Evolutionary conservation across 2,329 filamentous ascomycete genomes (phyloP).

Genomic region (Calcarisporium arbuscula): DNA sequence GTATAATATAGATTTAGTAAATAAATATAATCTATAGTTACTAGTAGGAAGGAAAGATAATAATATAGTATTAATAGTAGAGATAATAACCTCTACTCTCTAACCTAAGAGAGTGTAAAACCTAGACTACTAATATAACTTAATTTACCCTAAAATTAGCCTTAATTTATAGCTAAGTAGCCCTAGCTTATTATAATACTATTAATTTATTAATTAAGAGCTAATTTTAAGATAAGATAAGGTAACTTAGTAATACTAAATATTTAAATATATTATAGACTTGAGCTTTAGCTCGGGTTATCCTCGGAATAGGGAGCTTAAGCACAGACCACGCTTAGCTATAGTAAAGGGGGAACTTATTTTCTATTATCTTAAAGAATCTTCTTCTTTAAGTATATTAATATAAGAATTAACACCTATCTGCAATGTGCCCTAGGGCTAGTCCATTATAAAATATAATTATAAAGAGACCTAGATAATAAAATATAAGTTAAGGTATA

Average conservation of each 20-base stretch:
- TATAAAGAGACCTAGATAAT: background rate
- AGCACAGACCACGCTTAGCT: too few relatives aligned
- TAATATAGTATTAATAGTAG: background rate
- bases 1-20: background rate
- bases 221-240: too few relatives aligned
- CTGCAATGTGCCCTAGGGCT: too few relatives aligned
- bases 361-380: too few relatives aligned
- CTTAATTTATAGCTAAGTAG: background rate
- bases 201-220: background rate
- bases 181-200: background rate
- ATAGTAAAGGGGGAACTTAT: too few relatives aligned
- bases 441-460: too few relatives aligned
- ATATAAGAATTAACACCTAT: too few relatives aligned
- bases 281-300: too few relatives aligned
- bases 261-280: too few relatives aligned
- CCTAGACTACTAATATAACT: background rate
- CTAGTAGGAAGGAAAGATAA: slow-evolving; percentile 1
- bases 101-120: slow-evolving; percentile 1
- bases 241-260: background rate
- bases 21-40: background rate
- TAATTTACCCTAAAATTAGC: background rate
- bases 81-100: background rate
- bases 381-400: too few relatives aligned
- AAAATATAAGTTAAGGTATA: background rate
- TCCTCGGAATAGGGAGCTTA: too few relatives aligned